These are phyloP conservation scores for Linum tenue DNA, from an alignment of 345 rosid species.

Conservation along the genomic window DNA sequence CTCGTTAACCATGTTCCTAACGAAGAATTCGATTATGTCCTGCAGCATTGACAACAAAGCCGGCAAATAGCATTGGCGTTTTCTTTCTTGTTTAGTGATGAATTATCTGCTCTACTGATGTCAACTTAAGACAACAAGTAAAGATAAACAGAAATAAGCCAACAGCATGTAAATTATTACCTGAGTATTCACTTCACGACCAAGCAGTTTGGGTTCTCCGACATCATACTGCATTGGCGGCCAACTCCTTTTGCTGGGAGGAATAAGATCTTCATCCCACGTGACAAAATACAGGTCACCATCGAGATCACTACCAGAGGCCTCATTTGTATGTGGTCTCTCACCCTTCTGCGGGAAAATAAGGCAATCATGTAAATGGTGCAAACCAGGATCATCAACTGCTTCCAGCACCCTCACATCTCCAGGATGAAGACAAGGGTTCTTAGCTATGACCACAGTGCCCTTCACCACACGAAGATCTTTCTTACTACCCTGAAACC, in stretches of 20 bases:
- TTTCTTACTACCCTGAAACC: constrained; percentile 42
- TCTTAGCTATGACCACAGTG: constrained; percentile 65
- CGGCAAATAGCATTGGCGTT: not conserved
- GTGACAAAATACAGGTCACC: constrained; percentile 88
- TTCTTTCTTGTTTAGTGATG: too few species aligned
- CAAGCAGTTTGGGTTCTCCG: constrained; percentile 22
- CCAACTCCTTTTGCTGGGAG: constrained; percentile 64
- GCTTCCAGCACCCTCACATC: constrained; percentile 86
- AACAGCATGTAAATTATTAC: constrained; percentile 24
- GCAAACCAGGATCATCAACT: constrained; percentile 62
- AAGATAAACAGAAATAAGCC: too few species aligned
- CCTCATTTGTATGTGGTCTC: constrained; percentile 81
- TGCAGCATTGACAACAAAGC: constrained; percentile 17
- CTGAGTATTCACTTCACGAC: constrained; percentile 48
- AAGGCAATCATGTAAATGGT: constrained; percentile 75
- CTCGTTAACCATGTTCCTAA: constrained; percentile 58
- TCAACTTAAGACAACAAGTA: too few species aligned
- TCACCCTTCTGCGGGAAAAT: constrained; percentile 88
- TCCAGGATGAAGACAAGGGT: constrained; percentile 94
- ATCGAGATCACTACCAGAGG: constrained; percentile 96
- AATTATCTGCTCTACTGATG: too few species aligned
- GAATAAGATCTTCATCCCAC: constrained; percentile 86
- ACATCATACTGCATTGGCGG: constrained; percentile 59
- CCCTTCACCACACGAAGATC: constrained; percentile 55
- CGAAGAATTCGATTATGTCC: constrained; percentile 79